phyloP scores from a whole-genome alignment of 2,329 filamentous ascomycete genomes.

The Leptographium galeiforme region DNA sequence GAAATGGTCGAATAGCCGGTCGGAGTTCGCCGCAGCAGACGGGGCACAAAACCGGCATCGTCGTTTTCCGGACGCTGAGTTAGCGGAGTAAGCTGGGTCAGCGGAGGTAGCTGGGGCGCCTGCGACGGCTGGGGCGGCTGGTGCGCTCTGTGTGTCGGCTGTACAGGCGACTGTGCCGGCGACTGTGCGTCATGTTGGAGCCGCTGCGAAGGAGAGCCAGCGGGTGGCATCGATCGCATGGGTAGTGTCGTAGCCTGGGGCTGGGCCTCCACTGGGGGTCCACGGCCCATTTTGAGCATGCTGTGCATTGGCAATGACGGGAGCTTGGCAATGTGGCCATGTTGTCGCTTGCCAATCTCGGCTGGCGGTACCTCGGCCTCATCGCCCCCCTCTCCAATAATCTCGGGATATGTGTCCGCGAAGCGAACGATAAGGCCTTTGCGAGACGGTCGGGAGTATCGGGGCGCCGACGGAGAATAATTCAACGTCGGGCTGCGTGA shows the following conservation, averaged over 20 bases:
- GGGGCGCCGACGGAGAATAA: not conserved
- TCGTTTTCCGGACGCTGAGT: constrained; percentile 21
- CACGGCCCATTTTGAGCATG: not conserved
- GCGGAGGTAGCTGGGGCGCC: no score
- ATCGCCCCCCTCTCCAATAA: constrained; percentile 88
- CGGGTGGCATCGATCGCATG: constrained; percentile 13
- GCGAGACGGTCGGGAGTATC: constrained; percentile 18
- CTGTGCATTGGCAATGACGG: not conserved
- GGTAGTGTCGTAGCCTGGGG: not conserved
- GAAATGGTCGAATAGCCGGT: constrained; percentile 36
- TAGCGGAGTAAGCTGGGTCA: no score
- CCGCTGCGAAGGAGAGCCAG: not conserved
- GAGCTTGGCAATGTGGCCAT: constrained; percentile 12
- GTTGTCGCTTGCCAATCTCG: constrained; percentile 54
- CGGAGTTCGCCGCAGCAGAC: constrained; percentile 41
- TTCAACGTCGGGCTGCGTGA: constrained; percentile 28
- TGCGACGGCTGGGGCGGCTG: constrained; percentile 24
- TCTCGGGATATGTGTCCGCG: constrained; percentile 54
- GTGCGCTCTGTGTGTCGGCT: not conserved
- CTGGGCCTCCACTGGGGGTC: no score
- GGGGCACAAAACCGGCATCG: constrained; percentile 33
- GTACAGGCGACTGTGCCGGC: not conserved
- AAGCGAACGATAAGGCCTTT: constrained; percentile 68
- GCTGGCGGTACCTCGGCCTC: constrained; percentile 60
- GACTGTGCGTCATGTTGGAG: not conserved